Base-by-base conservation (phyloP, 108 stramenopile species). In the Licmophora abbreviata region DNA sequence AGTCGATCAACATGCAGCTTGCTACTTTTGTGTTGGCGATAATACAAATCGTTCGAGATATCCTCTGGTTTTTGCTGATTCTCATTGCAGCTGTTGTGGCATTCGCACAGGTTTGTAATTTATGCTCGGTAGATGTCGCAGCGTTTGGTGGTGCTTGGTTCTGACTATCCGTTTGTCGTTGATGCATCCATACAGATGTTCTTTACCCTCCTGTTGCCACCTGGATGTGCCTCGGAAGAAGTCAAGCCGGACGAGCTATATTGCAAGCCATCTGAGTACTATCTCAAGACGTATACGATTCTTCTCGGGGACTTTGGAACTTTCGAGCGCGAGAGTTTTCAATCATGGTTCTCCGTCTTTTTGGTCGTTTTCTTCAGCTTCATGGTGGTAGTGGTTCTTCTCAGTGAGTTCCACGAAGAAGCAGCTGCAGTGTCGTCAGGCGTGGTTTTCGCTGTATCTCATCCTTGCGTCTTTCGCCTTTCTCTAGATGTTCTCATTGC, bases 401-500 rank as follows among this genome's bases (percentile, higher is more conserved):
- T 57, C 5, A n/a, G n/a, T n/a, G n/a, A n/a, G n/a, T n/a, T n/a
- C n/a, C n/a, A n/a, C 11, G 12, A 35, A 11, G 17, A 17, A 36
- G 40, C 22, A 37, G 18, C 11, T 21, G 17, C 22, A 54, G 36
- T 38, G 52, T 17, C 38, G 15, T 38, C 10, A 24, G 14, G 8
- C 33, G 17, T 3, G 63, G 6, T 63, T 43, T 34, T 54, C 63
- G 51, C 52, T 71, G 30, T 26, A 20, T 3, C 48, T 71, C 28
- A 63, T 71, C 3, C 59, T 83, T 54, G 65, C n/a, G n/a, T n/a
- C n/a, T n/a, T n/a, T n/a, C n/a, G n/a, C n/a, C n/a, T 83, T 37
- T 59, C 79, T 28, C 52, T 77, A 8, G 81, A 77, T 50, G 79
- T 85, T 30, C 54, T 85, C 29, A 85, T 85, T 56, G 84, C 84